Percentiles rank a stretch among this genome's conserved stretches.
phyloP scores from a whole-genome alignment of 2,329 filamentous ascomycete genomes.

The Microdochium trichocladiopsis region DNA sequence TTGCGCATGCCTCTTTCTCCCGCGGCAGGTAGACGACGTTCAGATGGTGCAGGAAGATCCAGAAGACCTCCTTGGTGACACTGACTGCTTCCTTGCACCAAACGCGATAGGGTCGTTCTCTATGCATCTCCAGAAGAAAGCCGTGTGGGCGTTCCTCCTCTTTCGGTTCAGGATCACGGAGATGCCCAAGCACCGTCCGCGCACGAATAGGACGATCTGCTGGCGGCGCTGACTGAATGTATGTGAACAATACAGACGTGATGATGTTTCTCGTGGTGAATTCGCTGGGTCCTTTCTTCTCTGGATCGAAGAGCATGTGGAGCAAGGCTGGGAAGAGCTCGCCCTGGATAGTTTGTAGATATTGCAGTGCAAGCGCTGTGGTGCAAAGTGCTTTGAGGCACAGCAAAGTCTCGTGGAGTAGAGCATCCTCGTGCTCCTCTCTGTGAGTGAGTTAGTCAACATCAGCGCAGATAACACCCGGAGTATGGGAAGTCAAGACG shows the following conservation, averaged over 20 bases:
- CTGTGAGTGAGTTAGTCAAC: slow-evolving; percentile 29
- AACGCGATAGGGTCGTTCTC: slow-evolving; percentile 78
- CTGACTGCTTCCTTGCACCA: slow-evolving; percentile 91
- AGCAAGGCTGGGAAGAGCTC: slow-evolving; percentile 82
- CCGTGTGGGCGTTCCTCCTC: slow-evolving; percentile 71
- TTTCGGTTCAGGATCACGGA: slow-evolving; percentile 70
- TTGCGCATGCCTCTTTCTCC: slow-evolving; percentile 20
- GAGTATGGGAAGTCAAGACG: slow-evolving; percentile 19
- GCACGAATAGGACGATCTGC: slow-evolving; percentile 62
- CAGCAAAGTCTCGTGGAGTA: slow-evolving; percentile 85
- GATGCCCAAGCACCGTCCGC: slow-evolving; percentile 66
- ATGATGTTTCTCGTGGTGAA: slow-evolving; percentile 91
- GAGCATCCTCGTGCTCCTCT: slow-evolving; percentile 90
- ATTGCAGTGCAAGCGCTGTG: slow-evolving; percentile 76
- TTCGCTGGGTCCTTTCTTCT: slow-evolving; percentile 95
- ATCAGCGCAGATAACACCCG: not conserved
- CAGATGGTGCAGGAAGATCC: slow-evolving; percentile 94
- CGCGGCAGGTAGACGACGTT: slow-evolving; percentile 71
- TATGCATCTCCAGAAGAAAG: slow-evolving; percentile 86
- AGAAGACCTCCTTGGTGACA: slow-evolving; percentile 97
- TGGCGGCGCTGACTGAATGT: slow-evolving; percentile 62
- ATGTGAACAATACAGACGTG: slow-evolving; percentile 81
- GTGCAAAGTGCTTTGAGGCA: slow-evolving; percentile 94
- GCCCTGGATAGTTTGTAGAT: slow-evolving; percentile 71
- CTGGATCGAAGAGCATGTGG: slow-evolving; percentile 90